A percentile compares a stretch with the other conserved stretches of the same genome.
phyloP scores from a whole-genome alignment of 495 filamentous ascomycete species.

The Cryomyces antarcticus region DNA sequence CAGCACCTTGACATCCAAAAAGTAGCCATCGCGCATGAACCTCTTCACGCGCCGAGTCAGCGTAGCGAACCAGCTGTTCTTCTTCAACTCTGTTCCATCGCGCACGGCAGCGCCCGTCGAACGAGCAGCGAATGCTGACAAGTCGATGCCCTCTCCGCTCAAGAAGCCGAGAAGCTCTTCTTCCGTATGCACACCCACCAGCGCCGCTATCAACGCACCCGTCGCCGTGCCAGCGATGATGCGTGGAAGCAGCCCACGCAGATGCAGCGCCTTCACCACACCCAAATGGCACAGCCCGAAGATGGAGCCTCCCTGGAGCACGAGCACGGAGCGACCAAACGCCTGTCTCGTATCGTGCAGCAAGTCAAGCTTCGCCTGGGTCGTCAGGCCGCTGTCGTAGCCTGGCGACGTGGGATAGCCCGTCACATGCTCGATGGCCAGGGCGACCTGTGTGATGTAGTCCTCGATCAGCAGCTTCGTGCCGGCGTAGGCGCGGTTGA shows the following conservation, averaged over 20 bases:
- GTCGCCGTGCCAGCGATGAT: conserved; percentile 87
- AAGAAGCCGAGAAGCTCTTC: conserved; percentile 64
- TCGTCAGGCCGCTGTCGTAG: conserved; percentile 40
- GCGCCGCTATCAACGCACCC: conserved; percentile 73
- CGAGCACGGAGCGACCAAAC: conserved; percentile 69
- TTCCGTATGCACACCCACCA: conserved; percentile 77
- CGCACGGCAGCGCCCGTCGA: not conserved
- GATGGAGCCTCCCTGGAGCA: conserved; percentile 78
- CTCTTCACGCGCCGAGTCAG: conserved; percentile 38
- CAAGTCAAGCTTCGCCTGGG: conserved; percentile 71
- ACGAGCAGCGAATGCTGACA: conserved; percentile 47
- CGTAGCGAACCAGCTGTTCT: conserved; percentile 31
- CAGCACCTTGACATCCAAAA: conserved; percentile 62
- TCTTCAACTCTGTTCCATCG: not conserved
- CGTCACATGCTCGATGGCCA: conserved; percentile 59
- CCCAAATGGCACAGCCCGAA: conserved; percentile 86
- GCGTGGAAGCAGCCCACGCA: conserved; percentile 63
- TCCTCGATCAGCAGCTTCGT: conserved; percentile 83
- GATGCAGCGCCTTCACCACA: conserved; percentile 72
- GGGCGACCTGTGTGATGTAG: conserved; percentile 67
- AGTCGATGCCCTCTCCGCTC: conserved; percentile 58
- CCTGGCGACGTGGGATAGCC: conserved; percentile 40
- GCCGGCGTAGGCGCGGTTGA: conserved; percentile 67
- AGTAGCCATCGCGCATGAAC: conserved; percentile 55
- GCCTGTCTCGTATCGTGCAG: conserved; percentile 79